These are phyloP conservation scores for Neurospora sp. DNA, from an alignment of 495 filamentous ascomycete genomes.

Conservation along the genomic window DNA sequence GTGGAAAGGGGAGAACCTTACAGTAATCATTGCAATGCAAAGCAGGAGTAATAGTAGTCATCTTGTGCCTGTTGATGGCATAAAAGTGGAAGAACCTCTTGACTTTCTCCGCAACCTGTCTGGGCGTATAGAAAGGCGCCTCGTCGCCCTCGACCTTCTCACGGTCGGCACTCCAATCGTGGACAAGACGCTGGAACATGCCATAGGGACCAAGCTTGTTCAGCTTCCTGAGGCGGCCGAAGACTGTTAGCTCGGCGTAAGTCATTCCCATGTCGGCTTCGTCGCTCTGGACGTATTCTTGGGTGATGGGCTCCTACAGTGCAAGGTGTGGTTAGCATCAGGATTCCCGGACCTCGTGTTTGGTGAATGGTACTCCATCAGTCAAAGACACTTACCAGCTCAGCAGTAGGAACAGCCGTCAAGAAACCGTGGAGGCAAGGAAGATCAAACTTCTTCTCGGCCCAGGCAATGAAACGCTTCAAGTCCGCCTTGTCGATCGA, in stretches of 20 bases:
- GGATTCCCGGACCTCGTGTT: too few species aligned
- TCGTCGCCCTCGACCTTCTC: slow-evolving; percentile 18
- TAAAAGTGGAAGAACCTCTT: slow-evolving; percentile 60
- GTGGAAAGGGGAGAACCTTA: not conserved
- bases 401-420: slow-evolving; percentile 66
- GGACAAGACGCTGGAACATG: slow-evolving; percentile 59
- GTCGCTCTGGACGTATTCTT: slow-evolving; percentile 54
- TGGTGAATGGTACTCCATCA: too few species aligned
- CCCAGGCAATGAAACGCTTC: slow-evolving; percentile 66
- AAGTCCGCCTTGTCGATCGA: slow-evolving; percentile 64
- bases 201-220: slow-evolving; percentile 63
- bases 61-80: slow-evolving; percentile 53
- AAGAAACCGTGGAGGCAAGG: slow-evolving; percentile 72
- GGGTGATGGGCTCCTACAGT: slow-evolving; percentile 56
- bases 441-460: slow-evolving; percentile 47
- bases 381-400: slow-evolving; percentile 33
- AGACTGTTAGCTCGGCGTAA: slow-evolving; percentile 37
- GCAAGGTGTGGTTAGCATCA: not conserved
- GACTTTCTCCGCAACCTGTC: slow-evolving; percentile 48
- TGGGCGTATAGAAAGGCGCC: slow-evolving; percentile 20
- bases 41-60: slow-evolving; percentile 53
- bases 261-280: slow-evolving; percentile 66
- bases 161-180: slow-evolving; percentile 52
- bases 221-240: slow-evolving; percentile 51
- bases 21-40: slow-evolving; percentile 27